phyloP scores from a whole-genome alignment of 2,329 filamentous ascomycete species.

The Trichothecium roseum region DNA sequence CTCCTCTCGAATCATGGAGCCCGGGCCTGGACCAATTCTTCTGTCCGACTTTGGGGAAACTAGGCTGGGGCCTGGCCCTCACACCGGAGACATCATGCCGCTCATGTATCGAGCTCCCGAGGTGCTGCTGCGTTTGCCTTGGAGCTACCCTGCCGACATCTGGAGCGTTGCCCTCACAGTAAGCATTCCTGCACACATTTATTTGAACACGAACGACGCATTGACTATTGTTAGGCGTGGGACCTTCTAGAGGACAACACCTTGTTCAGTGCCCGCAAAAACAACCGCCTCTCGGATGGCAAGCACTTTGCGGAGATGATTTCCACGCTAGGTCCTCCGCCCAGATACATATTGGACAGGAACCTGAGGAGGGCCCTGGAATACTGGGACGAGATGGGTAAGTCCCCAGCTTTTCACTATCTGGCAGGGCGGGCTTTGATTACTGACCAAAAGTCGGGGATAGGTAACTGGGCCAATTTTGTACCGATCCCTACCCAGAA shows the following conservation, averaged over 20 bases:
- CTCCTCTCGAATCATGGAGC: constrained; percentile 13
- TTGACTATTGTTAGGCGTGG: constrained; percentile 10
- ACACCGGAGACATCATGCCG: constrained; percentile 18
- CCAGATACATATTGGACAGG: constrained; percentile 8
- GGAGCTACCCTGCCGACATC: constrained; percentile 16
- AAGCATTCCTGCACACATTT: constrained; percentile 6
- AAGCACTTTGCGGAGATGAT: constrained; percentile 13
- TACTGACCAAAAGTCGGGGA: background rate
- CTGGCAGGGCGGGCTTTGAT: background rate
- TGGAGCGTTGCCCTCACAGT: constrained; percentile 18
- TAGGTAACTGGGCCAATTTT: constrained; percentile 12
- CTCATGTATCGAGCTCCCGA: constrained; percentile 15
- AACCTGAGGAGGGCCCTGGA: constrained; percentile 7
- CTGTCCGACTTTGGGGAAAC: constrained; percentile 18
- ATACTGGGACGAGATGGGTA: constrained; percentile 14
- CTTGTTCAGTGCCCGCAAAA: constrained; percentile 11
- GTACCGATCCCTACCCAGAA: constrained; percentile 11
- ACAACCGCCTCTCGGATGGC: constrained; percentile 12
- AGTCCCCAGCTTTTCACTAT: background rate
- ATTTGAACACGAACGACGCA: background rate
- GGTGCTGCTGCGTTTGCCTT: constrained; percentile 10
- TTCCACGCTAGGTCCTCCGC: constrained; percentile 12
- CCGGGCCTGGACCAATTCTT: constrained; percentile 13
- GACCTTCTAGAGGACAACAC: constrained; percentile 10
- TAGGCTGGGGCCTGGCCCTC: constrained; percentile 12